A percentile compares a stretch with the other conserved stretches of the same genome.
These are phyloP conservation scores for Primulina tabacum DNA, from an alignment of 257 asterid species.

Conservation along the genomic window DNA sequence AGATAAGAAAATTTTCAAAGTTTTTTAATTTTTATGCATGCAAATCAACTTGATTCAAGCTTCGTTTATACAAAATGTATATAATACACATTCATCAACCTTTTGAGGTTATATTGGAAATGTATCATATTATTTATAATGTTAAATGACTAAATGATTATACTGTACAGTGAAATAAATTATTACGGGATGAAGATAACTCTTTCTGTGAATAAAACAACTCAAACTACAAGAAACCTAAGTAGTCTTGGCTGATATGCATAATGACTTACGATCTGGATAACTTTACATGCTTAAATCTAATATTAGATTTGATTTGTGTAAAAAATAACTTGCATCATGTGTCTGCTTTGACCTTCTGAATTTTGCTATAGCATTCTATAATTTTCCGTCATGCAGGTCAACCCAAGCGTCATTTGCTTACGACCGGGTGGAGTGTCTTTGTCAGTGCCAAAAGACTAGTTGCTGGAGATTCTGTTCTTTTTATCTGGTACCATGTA, in stretches of 20 bases:
- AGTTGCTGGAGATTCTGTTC: constrained; percentile 60
- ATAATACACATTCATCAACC: not conserved
- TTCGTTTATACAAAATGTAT: no score
- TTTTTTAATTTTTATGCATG: not conserved
- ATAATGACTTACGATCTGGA: not conserved
- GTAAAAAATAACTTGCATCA: not conserved
- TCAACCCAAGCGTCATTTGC: constrained; percentile 66
- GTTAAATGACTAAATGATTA: not conserved
- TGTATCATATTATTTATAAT: not conserved
- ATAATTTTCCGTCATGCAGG: constrained; percentile 30
- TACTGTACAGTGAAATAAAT: not conserved
- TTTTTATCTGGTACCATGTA: constrained; percentile 54
- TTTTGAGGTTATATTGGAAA: not conserved
- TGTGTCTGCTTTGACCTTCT: constrained; percentile 16
- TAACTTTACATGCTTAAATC: constrained; percentile 2
- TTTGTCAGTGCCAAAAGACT: constrained; percentile 64
- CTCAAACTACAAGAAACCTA: not conserved
- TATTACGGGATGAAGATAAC: not conserved
- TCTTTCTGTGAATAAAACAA: constrained; percentile 6
- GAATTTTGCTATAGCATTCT: not conserved
- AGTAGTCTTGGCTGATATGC: not conserved
- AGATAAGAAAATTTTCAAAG: not conserved
- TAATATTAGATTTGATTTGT: not conserved
- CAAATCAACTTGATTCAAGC: not conserved
- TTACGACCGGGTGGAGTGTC: constrained; percentile 65